These are phyloP conservation scores for Didymella keratinophila DNA, from an alignment of 2,329 filamentous ascomycete species.

Conservation along the genomic window DNA sequence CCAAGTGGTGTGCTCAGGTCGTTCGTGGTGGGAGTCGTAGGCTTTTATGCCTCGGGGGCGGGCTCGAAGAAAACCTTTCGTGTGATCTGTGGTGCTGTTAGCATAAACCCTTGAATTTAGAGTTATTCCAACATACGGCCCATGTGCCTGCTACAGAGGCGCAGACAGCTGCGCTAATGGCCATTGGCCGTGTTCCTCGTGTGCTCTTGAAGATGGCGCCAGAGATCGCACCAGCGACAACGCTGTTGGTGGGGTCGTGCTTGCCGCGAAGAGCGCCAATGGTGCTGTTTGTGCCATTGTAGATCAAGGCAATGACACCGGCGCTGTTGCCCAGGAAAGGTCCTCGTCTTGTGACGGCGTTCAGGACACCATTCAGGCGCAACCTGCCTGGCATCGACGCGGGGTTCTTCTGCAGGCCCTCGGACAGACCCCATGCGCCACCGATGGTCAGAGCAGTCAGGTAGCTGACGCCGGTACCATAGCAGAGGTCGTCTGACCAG, in stretches of 20 bases:
- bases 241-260: slow-evolving; percentile 82
- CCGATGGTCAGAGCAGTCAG: slow-evolving; percentile 84
- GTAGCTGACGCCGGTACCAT: slow-evolving; percentile 95
- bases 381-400: slow-evolving; percentile 84
- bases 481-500: slow-evolving; percentile 98
- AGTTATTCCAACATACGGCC: slow-evolving; percentile 67
- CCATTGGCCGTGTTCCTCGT: slow-evolving; percentile 85
- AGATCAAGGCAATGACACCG: slow-evolving; percentile 93
- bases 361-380: slow-evolving; percentile 91
- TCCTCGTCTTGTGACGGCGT: slow-evolving; percentile 89
- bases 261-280: slow-evolving; percentile 52
- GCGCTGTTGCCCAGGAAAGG: slow-evolving; percentile 97
- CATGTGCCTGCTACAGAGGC: slow-evolving; percentile 84
- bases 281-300: slow-evolving; percentile 73
- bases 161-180: slow-evolving; percentile 91
- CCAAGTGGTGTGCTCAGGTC: slow-evolving; percentile 2
- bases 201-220: slow-evolving; percentile 98
- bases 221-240: slow-evolving; percentile 83
- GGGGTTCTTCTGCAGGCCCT: slow-evolving; percentile 79
- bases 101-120: neutral
- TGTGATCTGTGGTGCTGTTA: slow-evolving; percentile 31
- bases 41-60: slow-evolving; percentile 15
- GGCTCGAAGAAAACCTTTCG: slow-evolving; percentile 41
- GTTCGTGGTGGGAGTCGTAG: neutral
- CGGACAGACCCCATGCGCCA: slow-evolving; percentile 89